Evolutionary conservation across 2,329 filamentous ascomycete species (phyloP), one percentile per base, ranked within the genome.

Genomic region (Colletotrichum theobromicola): DNA sequence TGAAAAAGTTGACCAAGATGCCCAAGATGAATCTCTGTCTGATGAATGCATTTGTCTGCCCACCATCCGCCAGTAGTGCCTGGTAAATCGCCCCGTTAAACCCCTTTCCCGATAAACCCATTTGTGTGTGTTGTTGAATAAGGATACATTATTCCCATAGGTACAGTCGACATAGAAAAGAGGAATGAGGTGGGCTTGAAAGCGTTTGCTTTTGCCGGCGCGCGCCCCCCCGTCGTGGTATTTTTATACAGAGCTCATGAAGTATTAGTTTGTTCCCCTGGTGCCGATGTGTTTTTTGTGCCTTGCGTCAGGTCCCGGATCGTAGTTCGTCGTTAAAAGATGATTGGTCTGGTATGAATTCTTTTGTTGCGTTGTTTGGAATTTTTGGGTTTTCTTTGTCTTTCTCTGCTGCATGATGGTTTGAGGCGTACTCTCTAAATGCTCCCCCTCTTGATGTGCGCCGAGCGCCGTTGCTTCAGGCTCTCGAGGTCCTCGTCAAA

Each of bases 371-470:
- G 28, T 24, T 46, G 30, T 9, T 57, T 30, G 24, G 16, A 30
- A 21, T 37, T 70, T 73, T 53, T 57, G 24, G 8, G 12, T 46
- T 35, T 70, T 61, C 12, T n/a, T 53, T 55, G 46, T 66, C 68
- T 68, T 26, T 32, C 30, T 50, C 24, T 50, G 42, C n/a, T 50
- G 42, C 42, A 50, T 50, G 26, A 50, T 63, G 67, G 15, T 64
- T 10, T 8, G 42, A 55, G 46, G 61, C 46, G 67, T 50, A 5
- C 30, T 7, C n/a, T 74, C 72, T 79, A 88, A 69, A 88, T 83
- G 78, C 88, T 89, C 53, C 85, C 87, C 67, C 88, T 86, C 79
- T 86, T 86, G 77, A 85, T 81, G 76, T 84, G 82, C 69, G 78
- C 79, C 24, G 79, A 72, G 63, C 81, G 82, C 71, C 82, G 82